phyloP scores from a whole-genome alignment of 108 stramenopile species.

The Cyclotella sp. region DNA sequence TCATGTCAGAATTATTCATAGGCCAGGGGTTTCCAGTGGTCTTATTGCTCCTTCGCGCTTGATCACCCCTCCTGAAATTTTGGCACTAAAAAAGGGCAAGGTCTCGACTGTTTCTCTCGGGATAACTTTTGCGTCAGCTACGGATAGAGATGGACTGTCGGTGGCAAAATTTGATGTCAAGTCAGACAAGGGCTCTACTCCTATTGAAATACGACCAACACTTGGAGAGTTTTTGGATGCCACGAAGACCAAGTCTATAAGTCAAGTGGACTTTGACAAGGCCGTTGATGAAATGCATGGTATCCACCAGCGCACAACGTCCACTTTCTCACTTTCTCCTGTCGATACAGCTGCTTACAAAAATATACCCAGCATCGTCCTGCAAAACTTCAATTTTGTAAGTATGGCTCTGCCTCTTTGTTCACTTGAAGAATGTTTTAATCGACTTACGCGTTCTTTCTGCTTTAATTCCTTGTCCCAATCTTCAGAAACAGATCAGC shows the following conservation, averaged over 20 bases:
- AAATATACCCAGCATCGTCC: constrained; percentile 26
- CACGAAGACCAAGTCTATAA: constrained; percentile 18
- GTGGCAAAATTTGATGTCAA: constrained; percentile 76
- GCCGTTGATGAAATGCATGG: constrained; percentile 64
- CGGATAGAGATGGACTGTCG: constrained; percentile 78
- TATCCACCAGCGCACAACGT: constrained; percentile 64
- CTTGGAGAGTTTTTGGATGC: constrained; percentile 67
- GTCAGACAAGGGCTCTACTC: constrained; percentile 62
- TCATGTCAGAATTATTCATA: constrained; percentile 71
- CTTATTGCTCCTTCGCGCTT: constrained; percentile 51
- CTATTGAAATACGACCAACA: constrained; percentile 78
- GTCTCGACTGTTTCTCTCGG: constrained; percentile 48
- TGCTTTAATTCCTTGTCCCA: neutral
- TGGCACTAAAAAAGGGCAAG: constrained; percentile 60
- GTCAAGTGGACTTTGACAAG: constrained; percentile 61
- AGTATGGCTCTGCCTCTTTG: neutral
- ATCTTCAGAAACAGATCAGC: constrained; percentile 55
- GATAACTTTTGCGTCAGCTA: constrained; percentile 67
- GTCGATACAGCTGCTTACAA: constrained; percentile 26
- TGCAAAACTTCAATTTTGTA: constrained; percentile 51
- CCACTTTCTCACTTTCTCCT: constrained; percentile 33
- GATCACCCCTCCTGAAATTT: constrained; percentile 74
- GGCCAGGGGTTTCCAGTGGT: constrained; percentile 49
- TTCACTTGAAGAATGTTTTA: neutral
- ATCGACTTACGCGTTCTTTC: neutral